phyloP scores from a whole-genome alignment of 306 rosid genomes.

The Purshia tridentata region DNA sequence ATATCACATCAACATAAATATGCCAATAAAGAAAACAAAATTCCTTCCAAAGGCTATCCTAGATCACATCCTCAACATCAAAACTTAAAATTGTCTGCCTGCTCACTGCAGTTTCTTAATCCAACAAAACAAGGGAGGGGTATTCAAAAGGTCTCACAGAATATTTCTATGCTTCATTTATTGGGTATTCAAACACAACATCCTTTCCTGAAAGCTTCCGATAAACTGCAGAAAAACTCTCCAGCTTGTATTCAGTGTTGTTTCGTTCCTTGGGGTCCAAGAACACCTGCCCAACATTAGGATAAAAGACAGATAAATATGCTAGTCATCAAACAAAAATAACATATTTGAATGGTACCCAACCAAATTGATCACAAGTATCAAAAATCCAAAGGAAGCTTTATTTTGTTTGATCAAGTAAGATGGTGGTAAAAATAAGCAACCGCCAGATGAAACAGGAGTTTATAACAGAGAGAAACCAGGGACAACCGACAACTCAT shows the following conservation, averaged over 20 bases:
- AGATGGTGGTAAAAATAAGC: too few species aligned
- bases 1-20: not conserved
- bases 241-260: conserved; percentile 82
- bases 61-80: conserved; percentile 3
- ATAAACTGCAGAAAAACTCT: conserved; percentile 77
- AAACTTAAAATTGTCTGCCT: conserved; percentile 14
- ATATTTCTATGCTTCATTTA: conserved; percentile 56
- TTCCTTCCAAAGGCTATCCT: conserved; percentile 9
- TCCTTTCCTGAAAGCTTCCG: conserved; percentile 86
- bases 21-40: conserved; percentile 11
- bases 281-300: conserved; percentile 44
- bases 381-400: not conserved
- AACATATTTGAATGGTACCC: not conserved
- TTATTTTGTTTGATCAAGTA: too few species aligned
- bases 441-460: too few species aligned
- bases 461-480: too few species aligned
- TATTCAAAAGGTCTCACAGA: not conserved
- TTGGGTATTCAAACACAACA: conserved; percentile 78
- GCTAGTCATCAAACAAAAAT: not conserved
- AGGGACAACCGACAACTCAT: too few species aligned
- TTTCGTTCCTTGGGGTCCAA: conserved; percentile 87
- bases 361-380: not conserved
- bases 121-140: not conserved
- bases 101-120: conserved; percentile 14
- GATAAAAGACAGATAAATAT: not conserved